Conservation (phyloP, 164 flowering plant genomes). For the Litsea cubeba region DNA sequence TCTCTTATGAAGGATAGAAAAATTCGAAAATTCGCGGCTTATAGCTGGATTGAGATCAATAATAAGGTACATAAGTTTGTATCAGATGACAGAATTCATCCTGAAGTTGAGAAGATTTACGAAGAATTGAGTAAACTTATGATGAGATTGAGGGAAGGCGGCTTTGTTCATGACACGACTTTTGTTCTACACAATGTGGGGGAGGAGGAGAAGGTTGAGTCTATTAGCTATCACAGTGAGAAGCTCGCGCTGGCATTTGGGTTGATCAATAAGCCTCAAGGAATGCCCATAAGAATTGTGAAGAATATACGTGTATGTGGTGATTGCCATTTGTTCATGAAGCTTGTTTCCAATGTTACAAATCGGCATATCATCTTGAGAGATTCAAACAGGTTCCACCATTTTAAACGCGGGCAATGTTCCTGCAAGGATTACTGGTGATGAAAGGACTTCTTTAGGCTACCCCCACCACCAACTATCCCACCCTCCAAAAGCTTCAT, state of each 20-base stretch:
- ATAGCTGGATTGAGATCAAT: constrained; percentile 49
- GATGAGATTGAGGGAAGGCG: constrained; percentile 28
- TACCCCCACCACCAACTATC: no score
- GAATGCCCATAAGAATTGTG: constrained; percentile 40
- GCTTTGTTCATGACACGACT: constrained; percentile 31
- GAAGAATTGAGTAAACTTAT: constrained; percentile 28
- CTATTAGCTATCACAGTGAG: constrained; percentile 52
- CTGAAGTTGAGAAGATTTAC: constrained; percentile 35
- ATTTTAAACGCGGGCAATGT: constrained; percentile 36
- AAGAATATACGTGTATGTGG: constrained; percentile 58
- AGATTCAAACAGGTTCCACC: constrained; percentile 46
- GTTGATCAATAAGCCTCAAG: constrained; percentile 35
- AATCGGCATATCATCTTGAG: constrained; percentile 36
- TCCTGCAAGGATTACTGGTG: constrained; percentile 61
- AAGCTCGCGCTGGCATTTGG: constrained; percentile 55
- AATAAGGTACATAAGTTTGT: constrained; percentile 41
- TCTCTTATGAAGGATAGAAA: constrained; percentile 45
- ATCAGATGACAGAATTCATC: constrained; percentile 41
- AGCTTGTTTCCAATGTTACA: constrained; percentile 37
- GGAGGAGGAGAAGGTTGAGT: constrained; percentile 40
- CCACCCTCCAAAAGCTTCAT: no score
- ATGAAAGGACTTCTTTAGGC: background rate
- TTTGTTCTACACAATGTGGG: constrained; percentile 47
- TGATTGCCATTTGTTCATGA: constrained; percentile 57
- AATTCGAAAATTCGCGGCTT: constrained; percentile 45